Conservation (phyloP, 2,329 filamentous ascomycete species). For the Cladosporium austrohemisphaericum region DNA sequence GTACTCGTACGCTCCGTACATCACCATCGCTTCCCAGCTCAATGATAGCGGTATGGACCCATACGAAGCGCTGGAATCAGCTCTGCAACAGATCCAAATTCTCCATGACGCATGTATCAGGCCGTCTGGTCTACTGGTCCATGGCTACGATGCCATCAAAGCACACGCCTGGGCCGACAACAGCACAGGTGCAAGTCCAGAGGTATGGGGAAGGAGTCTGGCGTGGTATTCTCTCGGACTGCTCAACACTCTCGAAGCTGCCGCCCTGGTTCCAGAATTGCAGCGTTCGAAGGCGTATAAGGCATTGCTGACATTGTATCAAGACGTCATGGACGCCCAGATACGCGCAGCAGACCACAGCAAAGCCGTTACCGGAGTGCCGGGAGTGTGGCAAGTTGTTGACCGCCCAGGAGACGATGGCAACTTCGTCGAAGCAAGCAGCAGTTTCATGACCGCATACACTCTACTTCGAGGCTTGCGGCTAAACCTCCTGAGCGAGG, state of each 20-base stretch:
- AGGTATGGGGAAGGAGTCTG: slow-evolving; percentile 53
- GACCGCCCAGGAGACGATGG: slow-evolving; percentile 44
- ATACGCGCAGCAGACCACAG: slow-evolving; percentile 37
- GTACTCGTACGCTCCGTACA: slow-evolving; percentile 48
- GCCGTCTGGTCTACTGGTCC: slow-evolving; percentile 46
- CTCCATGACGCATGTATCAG: slow-evolving; percentile 44
- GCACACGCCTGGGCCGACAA: slow-evolving; percentile 52
- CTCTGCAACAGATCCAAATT: slow-evolving; percentile 43
- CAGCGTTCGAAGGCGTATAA: slow-evolving; percentile 29
- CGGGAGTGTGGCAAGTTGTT: slow-evolving; percentile 57
- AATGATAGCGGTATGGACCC: neutral
- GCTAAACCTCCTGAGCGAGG: slow-evolving; percentile 34
- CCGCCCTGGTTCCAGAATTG: slow-evolving; percentile 22
- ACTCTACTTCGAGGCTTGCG: slow-evolving; percentile 48
- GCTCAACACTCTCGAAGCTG: slow-evolving; percentile 46
- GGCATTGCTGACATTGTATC: slow-evolving; percentile 33
- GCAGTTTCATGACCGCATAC: slow-evolving; percentile 56
- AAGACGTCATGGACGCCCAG: slow-evolving; percentile 39
- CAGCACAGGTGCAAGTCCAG: slow-evolving; percentile 48
- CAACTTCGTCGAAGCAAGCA: slow-evolving; percentile 61
- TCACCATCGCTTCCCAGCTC: slow-evolving; percentile 29
- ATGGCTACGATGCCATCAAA: slow-evolving; percentile 52
- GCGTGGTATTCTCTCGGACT: slow-evolving; percentile 55
- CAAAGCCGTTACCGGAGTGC: slow-evolving; percentile 16
- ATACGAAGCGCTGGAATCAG: slow-evolving; percentile 13